These are phyloP conservation scores for Yamadazyma diospyri DNA, from an alignment of 1,139 yeast genomes.

Conservation along the genomic window DNA sequence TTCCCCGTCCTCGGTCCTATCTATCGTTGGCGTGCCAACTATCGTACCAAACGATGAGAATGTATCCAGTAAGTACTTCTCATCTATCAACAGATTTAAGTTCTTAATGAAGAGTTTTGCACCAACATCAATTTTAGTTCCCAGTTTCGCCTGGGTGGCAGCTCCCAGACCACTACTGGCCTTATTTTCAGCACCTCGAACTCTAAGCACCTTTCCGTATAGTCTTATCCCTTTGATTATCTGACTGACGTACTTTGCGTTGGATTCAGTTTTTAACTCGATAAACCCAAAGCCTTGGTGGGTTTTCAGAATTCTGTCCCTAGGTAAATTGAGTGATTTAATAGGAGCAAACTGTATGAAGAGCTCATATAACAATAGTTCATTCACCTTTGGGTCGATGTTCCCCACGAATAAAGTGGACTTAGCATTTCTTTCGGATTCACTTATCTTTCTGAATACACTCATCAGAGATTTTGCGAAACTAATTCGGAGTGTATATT, in stretches of 20 bases:
- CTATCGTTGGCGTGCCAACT: slow-evolving; percentile 48
- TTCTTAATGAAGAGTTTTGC: slow-evolving; percentile 76
- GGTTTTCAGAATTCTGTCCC: slow-evolving; percentile 64
- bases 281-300: slow-evolving; percentile 92
- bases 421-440: slow-evolving; percentile 45
- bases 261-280: slow-evolving; percentile 58
- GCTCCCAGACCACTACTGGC: slow-evolving; percentile 2
- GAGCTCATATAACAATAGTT: slow-evolving; percentile 69
- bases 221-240: slow-evolving; percentile 61
- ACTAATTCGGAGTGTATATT: no score
- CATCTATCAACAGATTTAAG: slow-evolving; percentile 68
- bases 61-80: slow-evolving; percentile 52
- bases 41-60: slow-evolving; percentile 71
- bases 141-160: neutral
- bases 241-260: slow-evolving; percentile 68
- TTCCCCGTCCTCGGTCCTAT: slow-evolving; percentile 46
- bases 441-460: slow-evolving; percentile 4
- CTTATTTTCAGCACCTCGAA: slow-evolving; percentile 21
- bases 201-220: slow-evolving; percentile 60
- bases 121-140: slow-evolving; percentile 47
- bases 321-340: slow-evolving; percentile 66
- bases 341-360: slow-evolving; percentile 87
- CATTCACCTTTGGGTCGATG: slow-evolving; percentile 70
- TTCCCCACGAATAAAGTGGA: slow-evolving; percentile 83
- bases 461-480: slow-evolving; percentile 2